phyloP scores from a whole-genome alignment of 1,284 basidiomycete species.

The Ceratobasidium theobromae region DNA sequence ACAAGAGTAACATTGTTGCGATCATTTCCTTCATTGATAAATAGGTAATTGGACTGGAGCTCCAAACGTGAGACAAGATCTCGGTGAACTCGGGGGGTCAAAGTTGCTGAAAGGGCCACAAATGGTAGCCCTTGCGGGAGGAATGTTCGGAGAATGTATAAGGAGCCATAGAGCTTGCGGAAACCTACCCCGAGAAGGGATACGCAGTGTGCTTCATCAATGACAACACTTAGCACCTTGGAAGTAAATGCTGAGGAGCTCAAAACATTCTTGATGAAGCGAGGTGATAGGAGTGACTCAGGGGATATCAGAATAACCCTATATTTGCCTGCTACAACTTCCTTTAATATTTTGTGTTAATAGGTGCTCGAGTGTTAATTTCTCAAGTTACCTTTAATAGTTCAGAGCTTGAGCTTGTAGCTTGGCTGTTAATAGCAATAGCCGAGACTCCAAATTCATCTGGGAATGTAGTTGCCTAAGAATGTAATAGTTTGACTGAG shows the following conservation, averaged over 20 bases:
- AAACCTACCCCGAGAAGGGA: slow-evolving; percentile 7
- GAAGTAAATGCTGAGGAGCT: background rate
- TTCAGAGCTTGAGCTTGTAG: background rate
- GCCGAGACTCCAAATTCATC: slow-evolving; percentile 1
- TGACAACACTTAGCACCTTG: slow-evolving; percentile 9
- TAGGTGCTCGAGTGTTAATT: background rate
- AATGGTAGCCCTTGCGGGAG: slow-evolving; percentile 5
- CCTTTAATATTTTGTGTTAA: background rate
- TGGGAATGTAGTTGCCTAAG: background rate
- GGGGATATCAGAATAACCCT: slow-evolving; percentile 3
- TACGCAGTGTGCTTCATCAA: slow-evolving; percentile 5
- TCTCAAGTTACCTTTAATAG: background rate
- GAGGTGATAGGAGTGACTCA: slow-evolving; percentile 6
- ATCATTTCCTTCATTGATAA: slow-evolving; percentile 14
- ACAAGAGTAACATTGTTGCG: background rate
- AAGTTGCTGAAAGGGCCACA: slow-evolving; percentile 5
- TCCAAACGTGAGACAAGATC: background rate
- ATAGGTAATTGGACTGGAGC: background rate
- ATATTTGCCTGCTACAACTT: background rate
- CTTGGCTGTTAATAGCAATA: slow-evolving; percentile 10
- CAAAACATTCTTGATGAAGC: slow-evolving; percentile 3
- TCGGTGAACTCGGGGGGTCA: background rate
- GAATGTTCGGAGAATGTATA: background rate
- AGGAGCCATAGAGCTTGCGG: background rate
- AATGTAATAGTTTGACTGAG: background rate